Conservation (phyloP, 139 green algal species). For the Nannochloris sp. region DNA sequence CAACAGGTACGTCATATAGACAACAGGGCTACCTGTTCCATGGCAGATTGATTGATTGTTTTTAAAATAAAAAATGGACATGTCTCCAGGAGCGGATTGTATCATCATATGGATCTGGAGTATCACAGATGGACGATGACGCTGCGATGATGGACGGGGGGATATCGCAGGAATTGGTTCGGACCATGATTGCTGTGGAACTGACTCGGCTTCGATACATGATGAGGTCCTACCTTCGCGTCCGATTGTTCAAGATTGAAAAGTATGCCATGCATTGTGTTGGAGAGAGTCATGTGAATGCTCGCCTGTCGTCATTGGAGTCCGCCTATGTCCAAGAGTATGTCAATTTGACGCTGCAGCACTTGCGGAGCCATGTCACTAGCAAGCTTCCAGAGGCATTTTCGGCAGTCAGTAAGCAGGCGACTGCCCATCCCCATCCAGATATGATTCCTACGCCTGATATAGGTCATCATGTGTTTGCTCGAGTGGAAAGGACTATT, state of each 20-base stretch:
- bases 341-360: conserved; percentile 21
- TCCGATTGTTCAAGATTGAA: conserved; percentile 37
- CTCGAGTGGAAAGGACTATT: conserved; percentile 30
- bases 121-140: background rate
- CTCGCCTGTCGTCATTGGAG: conserved; percentile 26
- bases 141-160: background rate
- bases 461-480: conserved; percentile 39
- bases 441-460: conserved; percentile 38
- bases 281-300: conserved; percentile 20
- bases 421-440: conserved; percentile 14
- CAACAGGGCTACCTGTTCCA: too few relatives aligned
- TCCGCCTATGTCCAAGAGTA: conserved; percentile 25
- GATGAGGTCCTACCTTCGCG: conserved; percentile 32
- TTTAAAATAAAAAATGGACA: too few relatives aligned
- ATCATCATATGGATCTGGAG: background rate
- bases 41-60: too few relatives aligned
- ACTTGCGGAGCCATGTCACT: conserved; percentile 28
- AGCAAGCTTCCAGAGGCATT: conserved; percentile 35
- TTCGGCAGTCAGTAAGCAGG: conserved; percentile 29
- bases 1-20: conserved; percentile 19
- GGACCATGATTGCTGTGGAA: conserved; percentile 26
- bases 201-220: conserved; percentile 31
- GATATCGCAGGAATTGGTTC: conserved; percentile 15
- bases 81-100: background rate
- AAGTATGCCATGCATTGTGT: conserved; percentile 33